These are phyloP conservation scores for Candida mesenterica DNA, from an alignment of 1,139 yeast species.

Conservation along the genomic window DNA sequence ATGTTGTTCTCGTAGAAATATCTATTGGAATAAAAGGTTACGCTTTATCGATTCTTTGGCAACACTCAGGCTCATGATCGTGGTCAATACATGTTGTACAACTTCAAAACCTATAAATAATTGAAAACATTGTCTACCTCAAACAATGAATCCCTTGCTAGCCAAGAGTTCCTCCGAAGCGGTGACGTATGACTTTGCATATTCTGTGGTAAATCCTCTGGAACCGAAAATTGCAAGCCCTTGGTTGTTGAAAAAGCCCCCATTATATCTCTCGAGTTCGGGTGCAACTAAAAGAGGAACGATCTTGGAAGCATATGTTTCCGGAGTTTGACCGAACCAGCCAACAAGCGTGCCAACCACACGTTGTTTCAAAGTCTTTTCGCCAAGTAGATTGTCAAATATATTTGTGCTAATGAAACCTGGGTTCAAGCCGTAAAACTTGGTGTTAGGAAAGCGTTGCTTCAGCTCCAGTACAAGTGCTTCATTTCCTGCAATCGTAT, in stretches of 20 bases:
- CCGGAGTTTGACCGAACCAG: not conserved
- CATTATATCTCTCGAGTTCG: not conserved
- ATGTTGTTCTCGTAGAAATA: too few species aligned
- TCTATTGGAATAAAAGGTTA: too few species aligned
- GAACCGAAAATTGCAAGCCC: not conserved
- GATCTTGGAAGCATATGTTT: not conserved
- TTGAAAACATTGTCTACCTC: too few species aligned
- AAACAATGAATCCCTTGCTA: not conserved
- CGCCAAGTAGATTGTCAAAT: not conserved
- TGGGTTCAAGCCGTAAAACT: not conserved
- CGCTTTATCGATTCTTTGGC: too few species aligned
- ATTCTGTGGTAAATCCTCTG: not conserved
- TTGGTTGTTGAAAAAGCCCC: not conserved
- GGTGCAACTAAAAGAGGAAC: not conserved
- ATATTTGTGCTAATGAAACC: not conserved
- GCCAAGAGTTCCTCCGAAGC: not conserved
- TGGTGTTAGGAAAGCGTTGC: not conserved
- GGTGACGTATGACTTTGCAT: not conserved
- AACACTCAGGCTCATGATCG: too few species aligned
- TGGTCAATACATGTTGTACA: too few species aligned
- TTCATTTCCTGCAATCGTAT: too few species aligned
- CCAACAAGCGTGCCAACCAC: not conserved
- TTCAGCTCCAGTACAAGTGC: not conserved
- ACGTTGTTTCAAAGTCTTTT: not conserved
- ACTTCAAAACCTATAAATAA: too few species aligned